phyloP scores from a whole-genome alignment of 805 yeast species.

The Zygosaccharomyces siamensis region DNA sequence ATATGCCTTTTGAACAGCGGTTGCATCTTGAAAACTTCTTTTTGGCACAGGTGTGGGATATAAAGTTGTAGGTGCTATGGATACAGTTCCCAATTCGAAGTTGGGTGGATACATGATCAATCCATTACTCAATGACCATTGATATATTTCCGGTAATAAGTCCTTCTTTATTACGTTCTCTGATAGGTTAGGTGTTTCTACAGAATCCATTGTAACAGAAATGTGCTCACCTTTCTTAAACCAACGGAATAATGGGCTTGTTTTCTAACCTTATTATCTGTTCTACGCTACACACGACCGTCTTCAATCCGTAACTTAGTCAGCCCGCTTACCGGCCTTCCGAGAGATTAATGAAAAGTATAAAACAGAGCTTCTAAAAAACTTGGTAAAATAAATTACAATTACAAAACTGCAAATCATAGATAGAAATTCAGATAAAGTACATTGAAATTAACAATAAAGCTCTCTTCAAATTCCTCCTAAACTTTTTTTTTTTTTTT shows the following conservation, averaged over 20 bases:
- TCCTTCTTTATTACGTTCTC: conserved; percentile 23
- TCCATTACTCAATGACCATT: conserved; percentile 79
- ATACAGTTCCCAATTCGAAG: conserved; percentile 41
- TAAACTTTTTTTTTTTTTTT: background rate
- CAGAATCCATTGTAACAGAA: conserved; percentile 1
- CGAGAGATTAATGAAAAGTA: background rate
- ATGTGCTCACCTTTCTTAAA: background rate
- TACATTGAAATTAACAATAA: background rate
- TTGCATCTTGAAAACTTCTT: conserved; percentile 59
- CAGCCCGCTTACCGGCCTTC: background rate
- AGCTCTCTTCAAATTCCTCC: background rate
- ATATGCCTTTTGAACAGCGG: conserved; percentile 59
- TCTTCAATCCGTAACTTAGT: background rate
- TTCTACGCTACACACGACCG: background rate
- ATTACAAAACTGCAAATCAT: background rate
- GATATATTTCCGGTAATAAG: conserved; percentile 48
- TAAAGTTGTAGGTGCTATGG: conserved; percentile 80
- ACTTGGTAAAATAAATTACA: conserved; percentile 1
- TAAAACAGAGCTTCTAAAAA: background rate
- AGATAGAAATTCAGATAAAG: background rate
- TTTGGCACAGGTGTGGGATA: conserved; percentile 87
- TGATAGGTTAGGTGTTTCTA: conserved; percentile 30
- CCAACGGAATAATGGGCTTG: background rate
- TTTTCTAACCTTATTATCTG: background rate
- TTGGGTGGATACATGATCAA: conserved; percentile 73